Evolutionary conservation across 2,329 filamentous ascomycete genomes (phyloP), one percentile per base, ranked within the genome.

Genomic region (Tolypocladium sp.): DNA sequence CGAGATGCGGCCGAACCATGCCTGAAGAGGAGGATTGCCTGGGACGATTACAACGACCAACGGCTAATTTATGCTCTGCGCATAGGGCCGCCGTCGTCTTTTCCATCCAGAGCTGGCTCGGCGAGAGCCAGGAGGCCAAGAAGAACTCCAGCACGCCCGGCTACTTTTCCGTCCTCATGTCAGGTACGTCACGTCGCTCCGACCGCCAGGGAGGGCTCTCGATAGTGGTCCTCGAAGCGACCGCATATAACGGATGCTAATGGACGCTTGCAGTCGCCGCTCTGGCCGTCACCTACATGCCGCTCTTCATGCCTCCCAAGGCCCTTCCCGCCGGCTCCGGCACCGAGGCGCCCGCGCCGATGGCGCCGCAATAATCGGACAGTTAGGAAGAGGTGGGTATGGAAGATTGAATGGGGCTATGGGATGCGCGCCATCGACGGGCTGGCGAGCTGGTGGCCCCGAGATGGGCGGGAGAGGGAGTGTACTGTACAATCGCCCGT

Each of bases 121-220:
- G 86, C 63, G 89, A 92, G 80, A 88, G 86, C 67, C 81, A 86
- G 67, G 85, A 88, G 60, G 73, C 84, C 59, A 82, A 79, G 74
- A 87, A 84, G 72, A 86, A 76, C 60, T 76, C 84, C 33, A 76
- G 80, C 53, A 92, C 90, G 6, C 91, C 92, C 2, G 75, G 79
- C 20, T 79, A 80, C 67, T 87, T 94, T 74, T 86, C 86, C 59
- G 85, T 94, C 59, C 82, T 86, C 73, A 94, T 95, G 89, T 85
- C 90, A 25, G 69, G 89, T 91, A 79, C 68, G 86, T 82, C 49
- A 7, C 33, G 49, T 15, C 17, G 27, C 49, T 4, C 27, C 15
- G 8, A 4, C 20, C 40, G 20, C 5, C 40, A 42, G 40, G 7
- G 40, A 20, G 40, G 17, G 38, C 13, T 33, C 15, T 27, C 46